Conservation (phyloP, 1,284 basidiomycete species). For the Rhodotorula sp. region DNA sequence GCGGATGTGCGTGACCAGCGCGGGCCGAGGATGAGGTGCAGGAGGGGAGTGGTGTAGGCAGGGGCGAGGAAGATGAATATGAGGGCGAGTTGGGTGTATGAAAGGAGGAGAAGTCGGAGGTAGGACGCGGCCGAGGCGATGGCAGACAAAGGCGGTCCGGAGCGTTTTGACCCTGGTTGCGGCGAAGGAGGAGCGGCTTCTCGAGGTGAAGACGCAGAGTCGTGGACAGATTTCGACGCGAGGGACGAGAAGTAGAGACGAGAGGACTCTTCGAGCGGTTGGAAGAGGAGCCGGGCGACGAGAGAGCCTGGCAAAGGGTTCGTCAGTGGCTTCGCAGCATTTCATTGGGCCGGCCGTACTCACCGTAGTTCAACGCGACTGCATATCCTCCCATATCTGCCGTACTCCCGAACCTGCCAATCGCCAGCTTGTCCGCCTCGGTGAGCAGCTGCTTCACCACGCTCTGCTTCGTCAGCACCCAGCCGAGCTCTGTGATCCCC, state of each 20-base stretch:
- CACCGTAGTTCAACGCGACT: slow-evolving; percentile 89
- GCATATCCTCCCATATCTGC: slow-evolving; percentile 91
- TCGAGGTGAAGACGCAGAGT: slow-evolving; percentile 1
- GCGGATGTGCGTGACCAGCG: slow-evolving; percentile 55
- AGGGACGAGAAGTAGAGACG: slow-evolving; percentile 73
- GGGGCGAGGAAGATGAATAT: slow-evolving; percentile 56
- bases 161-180: neutral
- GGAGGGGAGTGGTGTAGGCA: slow-evolving; percentile 66
- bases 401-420: slow-evolving; percentile 75
- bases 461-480: slow-evolving; percentile 80
- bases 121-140: slow-evolving; percentile 10
- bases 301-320: slow-evolving; percentile 65
- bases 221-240: neutral
- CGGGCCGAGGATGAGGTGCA: slow-evolving; percentile 61
- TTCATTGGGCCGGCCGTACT: slow-evolving; percentile 36
- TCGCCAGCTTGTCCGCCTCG: slow-evolving; percentile 88
- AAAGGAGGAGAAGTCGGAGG: slow-evolving; percentile 59
- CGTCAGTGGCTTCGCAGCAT: neutral
- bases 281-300: slow-evolving; percentile 83
- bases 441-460: slow-evolving; percentile 91
- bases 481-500: slow-evolving; percentile 22
- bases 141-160: neutral
- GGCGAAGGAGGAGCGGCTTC: neutral
- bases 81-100: slow-evolving; percentile 67
- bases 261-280: slow-evolving; percentile 86